Evolutionary conservation across 441 rosid species (phyloP), one percentile per base, ranked within the genome.

Genomic region (Hypseocharis bilobata): DNA sequence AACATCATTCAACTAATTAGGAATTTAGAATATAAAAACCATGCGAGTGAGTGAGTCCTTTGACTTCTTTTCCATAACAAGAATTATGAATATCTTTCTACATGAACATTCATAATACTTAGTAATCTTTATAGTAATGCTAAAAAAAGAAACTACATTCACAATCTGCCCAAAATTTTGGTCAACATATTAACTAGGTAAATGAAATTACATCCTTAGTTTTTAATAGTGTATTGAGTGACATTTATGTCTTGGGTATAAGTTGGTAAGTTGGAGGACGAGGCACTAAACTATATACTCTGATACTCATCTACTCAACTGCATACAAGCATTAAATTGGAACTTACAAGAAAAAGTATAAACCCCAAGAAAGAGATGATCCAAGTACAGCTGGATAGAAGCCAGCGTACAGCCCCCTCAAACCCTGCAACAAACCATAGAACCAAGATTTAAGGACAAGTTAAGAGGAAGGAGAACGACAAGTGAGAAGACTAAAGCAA

Each of bases 271-370:
- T 19, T 32, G 4, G 58, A 27, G 11, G 44, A 32, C 25, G 20
- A 51, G 16, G 56, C 13, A 20, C 44, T 3, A 20, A 10, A 25
- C 44, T 3, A 20, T 4, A 25, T 47, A 1, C 22, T 45, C 23
- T 26, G 26, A 54, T 54, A n/a, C 59, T 25, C 4, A 13, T 26
- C 0, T 20, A 26, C 19, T 47, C 22, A 52, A 23, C 8, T 54
- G 59, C 16, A 54, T 14, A 25, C 14, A 14, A 27, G 59, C 14
- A 54, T 54, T 58, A 60, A 29, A 52, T 19, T 28, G 70, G 28
- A 29, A 75, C 97, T 85, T 68, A 92, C 91, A 92, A 90, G 80
- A 92, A 88, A 81, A 92, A 92, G 77, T 92, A 87, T 57, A 90
- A 79, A 30, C 89, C 85, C 98, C 96, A 90, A 25, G 94, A 88